Percentiles rank a stretch among this genome's conserved stretches.
Conservation (phyloP, 2,329 filamentous ascomycete species). For the Exophiala viscosa region DNA sequence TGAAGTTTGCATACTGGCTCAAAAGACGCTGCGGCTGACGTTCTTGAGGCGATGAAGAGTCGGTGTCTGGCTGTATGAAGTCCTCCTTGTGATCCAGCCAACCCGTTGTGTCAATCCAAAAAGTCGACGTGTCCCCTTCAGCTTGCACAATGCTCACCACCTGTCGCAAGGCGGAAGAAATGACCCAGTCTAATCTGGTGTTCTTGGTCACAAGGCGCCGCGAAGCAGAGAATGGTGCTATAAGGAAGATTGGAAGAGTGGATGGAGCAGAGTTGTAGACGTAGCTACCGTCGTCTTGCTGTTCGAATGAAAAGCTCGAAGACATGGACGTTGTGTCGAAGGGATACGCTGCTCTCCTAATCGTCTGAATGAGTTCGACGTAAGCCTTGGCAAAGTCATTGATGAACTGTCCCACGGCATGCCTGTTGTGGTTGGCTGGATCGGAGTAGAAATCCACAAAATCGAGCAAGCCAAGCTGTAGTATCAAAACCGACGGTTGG, state of each 20-base stretch:
- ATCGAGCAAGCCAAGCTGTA: slow-evolving; percentile 19
- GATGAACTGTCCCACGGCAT: slow-evolving; percentile 10
- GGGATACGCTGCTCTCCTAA: slow-evolving; percentile 31
- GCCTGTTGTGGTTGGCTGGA: slow-evolving; percentile 4
- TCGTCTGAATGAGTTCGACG: slow-evolving; percentile 35
- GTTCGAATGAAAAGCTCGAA: background rate
- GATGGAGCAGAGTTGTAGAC: slow-evolving; percentile 27
- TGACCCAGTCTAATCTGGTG: slow-evolving; percentile 6
- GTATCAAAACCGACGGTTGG: slow-evolving; percentile 35
- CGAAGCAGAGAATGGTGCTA: slow-evolving; percentile 36
- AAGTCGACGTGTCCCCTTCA: slow-evolving; percentile 36
- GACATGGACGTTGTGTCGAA: slow-evolving; percentile 17
- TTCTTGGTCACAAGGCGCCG: slow-evolving; percentile 34
- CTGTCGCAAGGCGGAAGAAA: slow-evolving; percentile 10
- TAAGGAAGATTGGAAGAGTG: slow-evolving; percentile 36
- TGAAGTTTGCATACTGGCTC: slow-evolving; percentile 34
- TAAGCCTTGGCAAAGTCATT: slow-evolving; percentile 26
- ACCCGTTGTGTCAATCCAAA: slow-evolving; percentile 41
- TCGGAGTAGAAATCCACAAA: slow-evolving; percentile 9
- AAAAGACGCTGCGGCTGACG: slow-evolving; percentile 21
- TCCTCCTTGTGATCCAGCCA: slow-evolving; percentile 33
- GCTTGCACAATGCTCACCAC: slow-evolving; percentile 34
- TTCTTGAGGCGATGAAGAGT: slow-evolving; percentile 21
- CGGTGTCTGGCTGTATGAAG: slow-evolving; percentile 25
- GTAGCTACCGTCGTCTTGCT: slow-evolving; percentile 20